These are phyloP conservation scores for Knoxia roxburghii DNA, from an alignment of 257 asterid species.

Conservation along the genomic window DNA sequence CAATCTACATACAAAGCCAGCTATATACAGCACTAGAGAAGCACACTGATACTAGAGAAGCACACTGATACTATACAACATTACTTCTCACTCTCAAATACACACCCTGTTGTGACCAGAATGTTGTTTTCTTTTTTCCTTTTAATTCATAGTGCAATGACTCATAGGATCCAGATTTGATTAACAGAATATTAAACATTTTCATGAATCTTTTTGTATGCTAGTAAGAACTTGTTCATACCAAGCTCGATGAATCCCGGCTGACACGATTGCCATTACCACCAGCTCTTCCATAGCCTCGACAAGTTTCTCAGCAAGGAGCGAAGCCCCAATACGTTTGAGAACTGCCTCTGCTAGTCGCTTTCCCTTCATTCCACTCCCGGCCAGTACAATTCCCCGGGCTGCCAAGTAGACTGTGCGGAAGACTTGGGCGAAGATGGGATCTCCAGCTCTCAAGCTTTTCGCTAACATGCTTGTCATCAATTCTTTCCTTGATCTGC, in stretches of 20 bases:
- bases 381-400: slow-evolving; percentile 66
- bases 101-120: background rate
- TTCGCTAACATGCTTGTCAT: slow-evolving; percentile 66
- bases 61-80: background rate
- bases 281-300: slow-evolving; percentile 45
- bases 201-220: background rate
- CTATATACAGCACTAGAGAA: no score
- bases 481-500: slow-evolving; percentile 45
- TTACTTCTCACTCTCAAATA: background rate
- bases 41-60: background rate
- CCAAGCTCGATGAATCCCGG: slow-evolving; percentile 70
- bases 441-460: slow-evolving; percentile 68
- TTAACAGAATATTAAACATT: background rate
- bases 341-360: slow-evolving; percentile 47
- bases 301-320: slow-evolving; percentile 41
- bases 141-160: background rate
- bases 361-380: slow-evolving; percentile 44
- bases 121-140: background rate
- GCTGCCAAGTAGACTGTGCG: slow-evolving; percentile 51
- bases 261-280: slow-evolving; percentile 50
- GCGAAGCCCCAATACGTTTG: slow-evolving; percentile 60
- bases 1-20: no score
- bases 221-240: slow-evolving; percentile 26
- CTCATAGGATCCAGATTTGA: background rate
- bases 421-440: slow-evolving; percentile 48